Base-by-base conservation (phyloP, 176 grass and related monocot genomes). In the Eleusine indica region DNA sequence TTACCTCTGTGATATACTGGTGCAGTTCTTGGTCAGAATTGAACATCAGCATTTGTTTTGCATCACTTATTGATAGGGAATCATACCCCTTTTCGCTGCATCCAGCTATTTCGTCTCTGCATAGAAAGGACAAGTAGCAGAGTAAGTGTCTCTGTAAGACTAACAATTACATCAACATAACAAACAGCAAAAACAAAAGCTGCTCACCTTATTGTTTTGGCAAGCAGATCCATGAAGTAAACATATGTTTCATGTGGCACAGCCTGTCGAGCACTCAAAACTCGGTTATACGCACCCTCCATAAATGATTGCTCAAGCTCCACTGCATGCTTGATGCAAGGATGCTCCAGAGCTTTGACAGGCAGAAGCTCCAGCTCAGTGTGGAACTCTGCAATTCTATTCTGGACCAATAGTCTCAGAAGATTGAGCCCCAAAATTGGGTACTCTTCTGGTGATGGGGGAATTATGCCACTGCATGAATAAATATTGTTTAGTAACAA, bases 161-260 rank as follows among this genome's bases (percentile, higher is more conserved):
- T 17, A 53, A 62, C 30, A 17, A 66, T 65, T 52, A 41, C 52
- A 67, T 37, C 17, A 60, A 57, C 68, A 42, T 10, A 86, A 61
- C 79, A 86, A 82, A 74, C 46, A 18, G 25, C 3, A 48, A 61
- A 16, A 75, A 80, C 72, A 82, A 65, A 68, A 70, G 32, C 30
- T 28, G 75, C 84, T 87, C 54, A 98, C 96, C 96, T 93, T 40
- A 98, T 89, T 61, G 96, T 98, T 86, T 98, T 98, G 40, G 91
- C 96, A 5, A 98, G 96, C 78, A 98, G 96, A 74, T 98, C 96
- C 93, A 99, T 94, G 78, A 99, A 99, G 89, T 99, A 99, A 66
- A 93, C 58, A 10, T 96, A 96, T 37, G 91, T 93, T 73, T 91
- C 94, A 21, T 93, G 94, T 2, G 94, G 94, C 37, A 93, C 91